Conservation (phyloP, 352 stramenopile species). For the Globisporangium paroecandrum region DNA sequence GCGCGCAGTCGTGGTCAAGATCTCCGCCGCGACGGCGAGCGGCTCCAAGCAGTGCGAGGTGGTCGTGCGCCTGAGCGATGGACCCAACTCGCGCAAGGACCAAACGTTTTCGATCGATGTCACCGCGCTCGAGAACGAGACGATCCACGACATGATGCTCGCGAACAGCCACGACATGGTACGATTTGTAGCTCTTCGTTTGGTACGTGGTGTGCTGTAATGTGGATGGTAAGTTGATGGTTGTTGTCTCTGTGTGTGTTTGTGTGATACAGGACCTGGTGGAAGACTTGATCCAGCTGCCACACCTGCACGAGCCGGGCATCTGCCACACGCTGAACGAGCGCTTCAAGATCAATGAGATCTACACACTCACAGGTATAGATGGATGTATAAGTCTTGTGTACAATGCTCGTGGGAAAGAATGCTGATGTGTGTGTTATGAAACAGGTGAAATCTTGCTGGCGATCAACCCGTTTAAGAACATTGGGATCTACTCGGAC, state of each 20-base stretch:
- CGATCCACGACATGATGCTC: slow-evolving; percentile 53
- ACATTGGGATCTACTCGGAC: slow-evolving; percentile 81
- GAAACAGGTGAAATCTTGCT: slow-evolving; percentile 65
- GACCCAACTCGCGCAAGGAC: slow-evolving; percentile 43
- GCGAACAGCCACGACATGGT: slow-evolving; percentile 86
- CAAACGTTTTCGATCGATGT: slow-evolving; percentile 52
- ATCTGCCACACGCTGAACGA: slow-evolving; percentile 92
- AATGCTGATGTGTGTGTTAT: background rate
- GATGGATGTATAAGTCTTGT: background rate
- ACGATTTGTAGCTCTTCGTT: slow-evolving; percentile 4
- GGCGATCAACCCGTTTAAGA: slow-evolving; percentile 89
- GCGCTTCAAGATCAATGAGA: slow-evolving; percentile 91
- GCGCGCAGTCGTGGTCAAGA: slow-evolving; percentile 52
- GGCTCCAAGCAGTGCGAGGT: slow-evolving; percentile 28
- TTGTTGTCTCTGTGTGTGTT: background rate
- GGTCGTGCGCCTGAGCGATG: slow-evolving; percentile 51
- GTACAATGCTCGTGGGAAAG: background rate
- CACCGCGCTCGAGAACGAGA: slow-evolving; percentile 61
- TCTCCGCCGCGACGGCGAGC: slow-evolving; percentile 21
- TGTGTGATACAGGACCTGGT: slow-evolving; percentile 59
- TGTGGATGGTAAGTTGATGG: background rate
- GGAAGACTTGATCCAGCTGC: slow-evolving; percentile 92
- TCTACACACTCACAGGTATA: slow-evolving; percentile 88
- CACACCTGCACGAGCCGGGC: slow-evolving; percentile 92
- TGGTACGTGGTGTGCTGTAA: background rate